Percentiles rank a stretch among this genome's conserved stretches.
Evolutionary conservation across 139 green algal genomes (phyloP).

Genomic region (Haematococcus sp.): DNA sequence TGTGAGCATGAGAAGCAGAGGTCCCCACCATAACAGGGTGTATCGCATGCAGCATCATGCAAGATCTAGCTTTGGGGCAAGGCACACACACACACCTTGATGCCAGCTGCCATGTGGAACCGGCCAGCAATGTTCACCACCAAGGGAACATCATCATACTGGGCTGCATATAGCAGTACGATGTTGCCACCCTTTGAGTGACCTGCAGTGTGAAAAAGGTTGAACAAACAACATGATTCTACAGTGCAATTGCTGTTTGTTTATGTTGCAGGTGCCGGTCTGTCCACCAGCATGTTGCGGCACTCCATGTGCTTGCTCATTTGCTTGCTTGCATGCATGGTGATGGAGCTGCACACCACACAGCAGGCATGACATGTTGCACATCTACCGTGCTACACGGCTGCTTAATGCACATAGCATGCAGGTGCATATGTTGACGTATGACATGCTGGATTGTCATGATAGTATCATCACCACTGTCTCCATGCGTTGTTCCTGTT

Average conservation of each 20-base stretch:
- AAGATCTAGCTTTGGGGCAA: too few species aligned
- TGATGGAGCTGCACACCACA: background rate
- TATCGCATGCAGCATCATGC: too few species aligned
- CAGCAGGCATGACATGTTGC: background rate
- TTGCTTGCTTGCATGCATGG: too few species aligned
- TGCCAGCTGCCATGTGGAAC: conserved; percentile 40
- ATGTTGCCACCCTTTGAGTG: conserved; percentile 63
- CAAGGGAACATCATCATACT: conserved; percentile 57
- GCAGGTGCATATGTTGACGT: too few species aligned
- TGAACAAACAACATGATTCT: too few species aligned
- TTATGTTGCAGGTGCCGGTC: background rate
- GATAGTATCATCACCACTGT: too few species aligned
- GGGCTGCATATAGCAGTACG: conserved; percentile 57
- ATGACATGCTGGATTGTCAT: too few species aligned
- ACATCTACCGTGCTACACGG: background rate
- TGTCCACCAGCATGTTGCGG: background rate
- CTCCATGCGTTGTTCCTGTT: too few species aligned
- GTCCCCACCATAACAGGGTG: too few species aligned
- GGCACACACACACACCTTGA: conserved; percentile 15
- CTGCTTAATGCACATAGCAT: too few species aligned
- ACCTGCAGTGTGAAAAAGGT: conserved; percentile 22
- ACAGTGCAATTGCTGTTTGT: background rate
- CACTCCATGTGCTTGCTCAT: background rate
- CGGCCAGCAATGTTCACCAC: conserved; percentile 63
- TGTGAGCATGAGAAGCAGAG: too few species aligned